phyloP scores from a whole-genome alignment of 2,329 filamentous ascomycete genomes.

The Penicillium corylophilum region DNA sequence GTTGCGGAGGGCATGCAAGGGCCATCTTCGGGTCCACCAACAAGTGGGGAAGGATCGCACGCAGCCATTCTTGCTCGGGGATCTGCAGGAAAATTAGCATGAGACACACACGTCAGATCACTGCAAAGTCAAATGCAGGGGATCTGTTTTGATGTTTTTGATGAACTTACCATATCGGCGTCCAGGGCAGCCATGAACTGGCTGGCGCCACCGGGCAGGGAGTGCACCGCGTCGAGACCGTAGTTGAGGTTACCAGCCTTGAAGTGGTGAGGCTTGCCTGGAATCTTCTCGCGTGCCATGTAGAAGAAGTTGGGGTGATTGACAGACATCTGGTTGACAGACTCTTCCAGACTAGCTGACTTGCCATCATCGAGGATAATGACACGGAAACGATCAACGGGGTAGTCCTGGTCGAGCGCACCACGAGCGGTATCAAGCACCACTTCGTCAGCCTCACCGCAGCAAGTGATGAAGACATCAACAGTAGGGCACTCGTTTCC shows the following conservation, averaged over 20 bases:
- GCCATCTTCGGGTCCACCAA: conserved; percentile 57
- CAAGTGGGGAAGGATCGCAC: conserved; percentile 59
- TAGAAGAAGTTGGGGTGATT: conserved; percentile 45
- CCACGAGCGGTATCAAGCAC: conserved; percentile 43
- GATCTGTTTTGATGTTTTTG: not conserved
- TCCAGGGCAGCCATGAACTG: conserved; percentile 64
- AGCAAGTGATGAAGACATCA: conserved; percentile 47
- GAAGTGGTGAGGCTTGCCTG: conserved; percentile 51
- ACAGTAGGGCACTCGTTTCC: conserved; percentile 40
- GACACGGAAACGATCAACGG: conserved; percentile 36
- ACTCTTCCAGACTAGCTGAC: conserved; percentile 33
- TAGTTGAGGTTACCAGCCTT: conserved; percentile 67
- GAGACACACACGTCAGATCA: not conserved
- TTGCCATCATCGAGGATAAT: conserved; percentile 44
- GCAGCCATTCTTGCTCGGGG: conserved; percentile 60
- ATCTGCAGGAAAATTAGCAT: conserved; percentile 44
- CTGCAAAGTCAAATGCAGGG: not conserved
- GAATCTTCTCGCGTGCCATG: conserved; percentile 43
- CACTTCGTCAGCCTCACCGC: conserved; percentile 44
- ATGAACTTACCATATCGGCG: conserved; percentile 57
- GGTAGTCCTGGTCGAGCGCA: conserved; percentile 43
- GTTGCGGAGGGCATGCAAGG: conserved; percentile 60
- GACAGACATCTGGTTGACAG: conserved; percentile 35
- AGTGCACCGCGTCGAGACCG: conserved; percentile 52
- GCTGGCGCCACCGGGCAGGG: conserved; percentile 56